Evolutionary conservation across 805 yeast species (phyloP).

Genomic region (Brettanomyces bruxellensis): DNA sequence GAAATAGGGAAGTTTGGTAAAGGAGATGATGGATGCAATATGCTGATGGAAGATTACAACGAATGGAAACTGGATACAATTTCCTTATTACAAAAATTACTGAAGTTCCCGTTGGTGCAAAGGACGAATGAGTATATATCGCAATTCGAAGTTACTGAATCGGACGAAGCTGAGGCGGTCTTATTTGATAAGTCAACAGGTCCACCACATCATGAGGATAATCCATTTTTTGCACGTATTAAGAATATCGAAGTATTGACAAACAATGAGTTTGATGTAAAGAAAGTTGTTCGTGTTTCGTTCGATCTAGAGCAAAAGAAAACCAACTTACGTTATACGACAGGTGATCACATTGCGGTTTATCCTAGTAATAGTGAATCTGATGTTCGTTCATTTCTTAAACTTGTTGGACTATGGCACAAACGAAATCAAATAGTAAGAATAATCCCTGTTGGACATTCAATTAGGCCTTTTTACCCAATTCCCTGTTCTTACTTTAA

Average conservation of each 20-base stretch:
- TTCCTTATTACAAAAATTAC: constrained; percentile 37
- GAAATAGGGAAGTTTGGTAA: constrained; percentile 61
- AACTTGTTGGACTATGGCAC: constrained; percentile 46
- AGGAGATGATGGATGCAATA: constrained; percentile 89
- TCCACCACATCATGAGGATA: constrained; percentile 19
- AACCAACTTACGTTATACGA: constrained; percentile 65
- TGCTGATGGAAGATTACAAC: constrained; percentile 83
- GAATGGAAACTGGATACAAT: constrained; percentile 82
- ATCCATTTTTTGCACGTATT: constrained; percentile 64
- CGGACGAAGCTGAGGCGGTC: background rate
- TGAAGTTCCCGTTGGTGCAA: constrained; percentile 1
- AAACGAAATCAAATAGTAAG: constrained; percentile 43
- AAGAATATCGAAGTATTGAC: constrained; percentile 17
- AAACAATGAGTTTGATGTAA: constrained; percentile 28
- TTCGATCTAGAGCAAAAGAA: constrained; percentile 49
- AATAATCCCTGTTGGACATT: constrained; percentile 56
- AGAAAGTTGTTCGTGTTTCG: constrained; percentile 71
- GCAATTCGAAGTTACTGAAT: constrained; percentile 54
- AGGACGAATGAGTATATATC: background rate
- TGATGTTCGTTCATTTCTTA: constrained; percentile 53
- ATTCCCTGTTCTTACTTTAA: constrained; percentile 73
- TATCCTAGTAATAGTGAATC: constrained; percentile 76
- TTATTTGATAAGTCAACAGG: background rate
- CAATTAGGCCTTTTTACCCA: constrained; percentile 44
- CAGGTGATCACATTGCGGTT: constrained; percentile 91